Percentiles rank a stretch among this genome's conserved stretches.
phyloP scores from a whole-genome alignment of 1,284 basidiomycete species.

The Sporisorium sorghi region DNA sequence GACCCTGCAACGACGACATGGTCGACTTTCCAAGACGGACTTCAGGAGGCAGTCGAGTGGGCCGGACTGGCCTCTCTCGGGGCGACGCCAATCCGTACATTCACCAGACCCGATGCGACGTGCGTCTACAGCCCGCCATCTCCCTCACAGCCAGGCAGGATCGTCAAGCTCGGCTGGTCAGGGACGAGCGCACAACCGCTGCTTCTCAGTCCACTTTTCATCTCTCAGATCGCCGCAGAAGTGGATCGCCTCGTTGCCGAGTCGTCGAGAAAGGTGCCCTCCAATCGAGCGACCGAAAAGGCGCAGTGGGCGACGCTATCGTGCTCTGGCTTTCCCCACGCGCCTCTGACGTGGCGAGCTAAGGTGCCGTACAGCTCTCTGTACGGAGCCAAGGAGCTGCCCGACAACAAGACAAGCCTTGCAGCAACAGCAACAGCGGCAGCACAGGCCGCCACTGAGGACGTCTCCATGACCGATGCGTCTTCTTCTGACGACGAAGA shows the following conservation, averaged over 20 bases:
- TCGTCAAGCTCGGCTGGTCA: constrained; percentile 27
- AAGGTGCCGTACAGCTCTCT: constrained; percentile 28
- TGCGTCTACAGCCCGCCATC: constrained; percentile 41
- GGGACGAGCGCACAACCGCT: constrained; percentile 4
- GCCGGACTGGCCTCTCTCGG: constrained; percentile 30
- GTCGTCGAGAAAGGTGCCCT: background rate
- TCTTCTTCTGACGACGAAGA: constrained; percentile 29
- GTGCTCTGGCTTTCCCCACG: constrained; percentile 49
- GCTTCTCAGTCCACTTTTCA: constrained; percentile 33
- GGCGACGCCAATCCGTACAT: constrained; percentile 27
- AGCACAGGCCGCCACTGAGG: background rate
- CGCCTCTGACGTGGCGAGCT: constrained; percentile 55
- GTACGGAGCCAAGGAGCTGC: constrained; percentile 32
- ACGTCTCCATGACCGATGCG: constrained; percentile 17
- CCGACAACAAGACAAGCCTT: constrained; percentile 13
- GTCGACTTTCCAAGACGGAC: constrained; percentile 18
- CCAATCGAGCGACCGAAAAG: background rate
- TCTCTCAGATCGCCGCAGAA: constrained; percentile 18
- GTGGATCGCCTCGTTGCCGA: constrained; percentile 14
- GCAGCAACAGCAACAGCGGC: background rate
- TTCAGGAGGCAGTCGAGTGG: constrained; percentile 50
- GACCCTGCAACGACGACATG: constrained; percentile 12
- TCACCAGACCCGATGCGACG: constrained; percentile 14
- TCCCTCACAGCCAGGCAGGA: constrained; percentile 14
- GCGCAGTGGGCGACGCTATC: constrained; percentile 35